Conservation (phyloP, 2,329 filamentous ascomycete genomes). For the Penicillium fuscoglaucum region DNA sequence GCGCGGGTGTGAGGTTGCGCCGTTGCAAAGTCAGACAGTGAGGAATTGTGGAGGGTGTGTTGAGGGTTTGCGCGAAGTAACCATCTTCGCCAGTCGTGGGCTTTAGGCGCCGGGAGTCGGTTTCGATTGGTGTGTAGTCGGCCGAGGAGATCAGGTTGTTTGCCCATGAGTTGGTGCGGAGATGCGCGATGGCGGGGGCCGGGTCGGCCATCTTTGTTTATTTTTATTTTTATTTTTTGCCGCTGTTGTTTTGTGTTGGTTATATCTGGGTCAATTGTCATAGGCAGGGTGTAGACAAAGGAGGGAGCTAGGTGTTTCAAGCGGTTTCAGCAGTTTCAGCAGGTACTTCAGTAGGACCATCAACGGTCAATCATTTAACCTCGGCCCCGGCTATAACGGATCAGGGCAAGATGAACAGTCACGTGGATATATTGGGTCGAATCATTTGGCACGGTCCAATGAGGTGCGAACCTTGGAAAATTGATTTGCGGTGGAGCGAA, state of each 20-base stretch:
- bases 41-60: slow-evolving; percentile 42
- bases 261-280: not conserved
- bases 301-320: not conserved
- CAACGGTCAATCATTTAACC: slow-evolving; percentile 1
- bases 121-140: slow-evolving; percentile 41
- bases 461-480: not conserved
- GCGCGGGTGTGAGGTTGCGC: slow-evolving; percentile 27
- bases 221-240: not conserved
- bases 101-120: slow-evolving; percentile 43
- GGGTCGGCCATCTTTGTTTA: slow-evolving; percentile 18
- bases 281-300: not conserved
- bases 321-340: no score
- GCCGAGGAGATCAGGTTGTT: slow-evolving; percentile 33
- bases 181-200: slow-evolving; percentile 24
- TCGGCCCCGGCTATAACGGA: slow-evolving; percentile 7
- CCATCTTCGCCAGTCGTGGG: slow-evolving; percentile 44
- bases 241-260: not conserved
- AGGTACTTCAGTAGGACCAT: no score
- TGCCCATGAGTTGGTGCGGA: slow-evolving; percentile 33
- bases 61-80: slow-evolving; percentile 44
- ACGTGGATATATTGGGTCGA: not conserved
- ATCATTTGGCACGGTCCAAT: not conserved
- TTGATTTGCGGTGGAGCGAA: slow-evolving; percentile 2
- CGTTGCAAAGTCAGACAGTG: slow-evolving; percentile 43
- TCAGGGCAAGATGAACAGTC: slow-evolving; percentile 5